Evolutionary conservation across 345 rosid species (phyloP).

Genomic region (Acer yangbiense): DNA sequence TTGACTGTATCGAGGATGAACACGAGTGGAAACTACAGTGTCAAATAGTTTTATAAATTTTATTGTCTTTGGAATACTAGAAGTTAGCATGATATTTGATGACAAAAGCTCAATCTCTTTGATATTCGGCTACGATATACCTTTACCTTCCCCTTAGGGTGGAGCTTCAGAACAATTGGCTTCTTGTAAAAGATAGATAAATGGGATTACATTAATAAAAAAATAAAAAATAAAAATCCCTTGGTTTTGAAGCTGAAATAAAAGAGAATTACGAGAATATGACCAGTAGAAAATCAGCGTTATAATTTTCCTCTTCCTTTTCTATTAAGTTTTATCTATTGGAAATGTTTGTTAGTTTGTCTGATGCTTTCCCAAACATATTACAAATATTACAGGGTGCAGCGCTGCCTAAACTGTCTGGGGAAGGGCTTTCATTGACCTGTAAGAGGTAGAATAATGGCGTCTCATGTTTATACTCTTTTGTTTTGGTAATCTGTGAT

Average conservation of each 20-base stretch:
- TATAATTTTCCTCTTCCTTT: background rate
- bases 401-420: constrained; percentile 76
- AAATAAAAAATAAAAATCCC: too few relatives aligned
- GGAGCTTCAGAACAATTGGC: too few relatives aligned
- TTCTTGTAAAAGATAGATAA: too few relatives aligned
- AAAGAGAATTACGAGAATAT: too few relatives aligned
- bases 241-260: too few relatives aligned
- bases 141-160: too few relatives aligned
- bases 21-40: too few relatives aligned
- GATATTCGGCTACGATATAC: background rate
- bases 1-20: too few relatives aligned
- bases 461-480: background rate
- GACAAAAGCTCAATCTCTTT: background rate
- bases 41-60: background rate
- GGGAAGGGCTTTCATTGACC: constrained; percentile 56
- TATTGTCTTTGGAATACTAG: background rate
- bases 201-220: too few relatives aligned
- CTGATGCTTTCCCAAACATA: background rate
- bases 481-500: background rate
- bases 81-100: background rate
- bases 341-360: background rate
- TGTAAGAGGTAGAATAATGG: background rate
- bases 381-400: constrained; percentile 57
- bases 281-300: background rate
- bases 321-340: background rate